Evolutionary conservation across 225 moss, liverwort and hornwort genomes (phyloP).

Genomic region (Neckera pumila): DNA sequence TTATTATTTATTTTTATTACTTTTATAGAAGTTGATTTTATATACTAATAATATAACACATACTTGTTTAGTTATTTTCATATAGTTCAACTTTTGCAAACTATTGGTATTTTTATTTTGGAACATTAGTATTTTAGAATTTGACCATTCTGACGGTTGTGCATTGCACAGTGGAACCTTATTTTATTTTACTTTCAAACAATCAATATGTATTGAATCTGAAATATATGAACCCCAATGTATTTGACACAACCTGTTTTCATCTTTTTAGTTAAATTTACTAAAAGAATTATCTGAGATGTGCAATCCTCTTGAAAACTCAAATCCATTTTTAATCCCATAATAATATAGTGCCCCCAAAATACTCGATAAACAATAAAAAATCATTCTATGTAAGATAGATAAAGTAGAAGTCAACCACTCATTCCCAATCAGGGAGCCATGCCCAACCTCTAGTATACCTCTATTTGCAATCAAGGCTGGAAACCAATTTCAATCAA

Average conservation of each 20-base stretch:
- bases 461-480: no score
- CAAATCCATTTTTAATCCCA: neutral
- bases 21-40: neutral
- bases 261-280: neutral
- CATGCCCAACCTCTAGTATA: no score
- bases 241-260: neutral
- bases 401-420: neutral
- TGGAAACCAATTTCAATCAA: no score
- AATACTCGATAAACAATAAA: neutral
- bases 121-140: neutral
- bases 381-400: neutral
- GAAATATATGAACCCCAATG: neutral
- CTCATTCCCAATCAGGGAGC: no score
- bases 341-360: accelerated
- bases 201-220: neutral
- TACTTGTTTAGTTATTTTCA: neutral
- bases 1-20: neutral
- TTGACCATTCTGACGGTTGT: no score
- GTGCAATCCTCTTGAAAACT: neutral
- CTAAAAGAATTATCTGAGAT: neutral
- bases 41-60: neutral
- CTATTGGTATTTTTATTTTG: neutral
- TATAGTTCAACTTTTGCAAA: neutral
- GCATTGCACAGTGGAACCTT: neutral
- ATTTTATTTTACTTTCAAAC: neutral